Base-by-base conservation (phyloP, 345 rosid genomes). In the Pugionium dolabratum region DNA sequence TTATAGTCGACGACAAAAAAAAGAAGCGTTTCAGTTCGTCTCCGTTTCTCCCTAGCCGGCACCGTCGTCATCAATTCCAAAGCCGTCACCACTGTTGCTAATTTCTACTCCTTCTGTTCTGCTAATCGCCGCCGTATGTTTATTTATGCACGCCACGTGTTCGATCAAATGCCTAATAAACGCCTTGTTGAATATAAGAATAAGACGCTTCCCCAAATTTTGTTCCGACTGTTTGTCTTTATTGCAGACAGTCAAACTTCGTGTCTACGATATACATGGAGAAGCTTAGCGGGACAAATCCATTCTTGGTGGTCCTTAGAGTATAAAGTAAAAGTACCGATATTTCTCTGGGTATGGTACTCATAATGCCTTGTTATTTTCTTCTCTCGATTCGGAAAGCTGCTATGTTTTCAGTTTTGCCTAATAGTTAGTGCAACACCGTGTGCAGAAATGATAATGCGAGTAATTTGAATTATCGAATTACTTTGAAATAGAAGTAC, bases 81-180 rank as follows among this genome's bases (percentile, higher is more conserved):
- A 32, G 59, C 45, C 33, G 9, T 32, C 57, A 54, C 30, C 29
- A 2, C 27, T 5, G 35, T 57, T 57, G 35, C 26, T 40, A 57
- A 4, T 6, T 57, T 40, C 9, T 27, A 26, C 9, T 39, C 3
- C 28, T 28, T 8, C 34, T 32, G 34, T 4, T 32, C 34, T 32
- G 34, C 46, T 41, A 40, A 18, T 59, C 3, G 11, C 39, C 9
- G 25, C 8, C 26, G 3, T 46, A 61, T 46, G 34, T 43, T 42
- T 42, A 10, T 42, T 42, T 10, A 18, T 41, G 73, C 66, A 51
- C 66, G 50, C 66, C 31, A 69, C 0, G 1, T 69, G 66, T 59
- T 69, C 66, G 66, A 69, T 27, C 31, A 59, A 69, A 69, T 59
- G 53, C 10, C 37, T 32, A 31, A 27, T 3, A n/a, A 37, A 35